phyloP scores from a whole-genome alignment of 2,329 filamentous ascomycete species.

The Fusarium fujikuroi region DNA sequence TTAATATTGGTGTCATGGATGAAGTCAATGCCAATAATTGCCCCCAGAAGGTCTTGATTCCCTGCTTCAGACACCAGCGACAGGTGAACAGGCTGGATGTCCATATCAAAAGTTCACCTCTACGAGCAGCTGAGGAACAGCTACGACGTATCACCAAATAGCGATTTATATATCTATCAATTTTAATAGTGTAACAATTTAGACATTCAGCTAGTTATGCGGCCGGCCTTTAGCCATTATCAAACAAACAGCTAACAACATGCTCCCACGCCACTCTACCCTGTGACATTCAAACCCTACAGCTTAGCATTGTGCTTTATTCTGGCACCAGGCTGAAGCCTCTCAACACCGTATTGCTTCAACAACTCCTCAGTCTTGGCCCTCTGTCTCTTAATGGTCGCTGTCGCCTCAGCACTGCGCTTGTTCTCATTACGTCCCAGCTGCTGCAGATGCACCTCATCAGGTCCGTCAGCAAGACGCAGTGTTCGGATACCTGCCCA shows the following conservation, averaged over 20 bases:
- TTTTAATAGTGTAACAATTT: neutral
- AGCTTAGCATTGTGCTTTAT: conserved; percentile 60
- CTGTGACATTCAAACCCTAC: conserved; percentile 47
- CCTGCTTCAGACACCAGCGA: neutral
- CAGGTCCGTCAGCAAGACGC: conserved; percentile 89
- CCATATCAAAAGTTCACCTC: neutral
- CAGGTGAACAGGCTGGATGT: neutral
- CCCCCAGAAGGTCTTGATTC: neutral
- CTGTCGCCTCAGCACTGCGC: conserved; percentile 68
- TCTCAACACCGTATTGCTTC: conserved; percentile 63
- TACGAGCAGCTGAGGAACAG: neutral
- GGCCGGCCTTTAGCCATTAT: neutral
- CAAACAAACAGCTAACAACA: conserved; percentile 2
- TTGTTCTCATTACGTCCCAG: conserved; percentile 84
- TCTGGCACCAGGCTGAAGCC: conserved; percentile 61
- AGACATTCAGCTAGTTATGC: neutral
- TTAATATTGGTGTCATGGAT: neutral
- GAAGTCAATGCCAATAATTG: neutral
- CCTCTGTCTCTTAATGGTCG: conserved; percentile 72
- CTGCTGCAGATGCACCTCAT: conserved; percentile 92
- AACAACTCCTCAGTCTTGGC: conserved; percentile 73
- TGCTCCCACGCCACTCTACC: conserved; percentile 3
- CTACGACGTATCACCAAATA: neutral
- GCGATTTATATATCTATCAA: neutral
- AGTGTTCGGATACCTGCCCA: conserved; percentile 85